Conservation (phyloP, 2,329 filamentous ascomycete species). For the Botrytis pseudocinerea region DNA sequence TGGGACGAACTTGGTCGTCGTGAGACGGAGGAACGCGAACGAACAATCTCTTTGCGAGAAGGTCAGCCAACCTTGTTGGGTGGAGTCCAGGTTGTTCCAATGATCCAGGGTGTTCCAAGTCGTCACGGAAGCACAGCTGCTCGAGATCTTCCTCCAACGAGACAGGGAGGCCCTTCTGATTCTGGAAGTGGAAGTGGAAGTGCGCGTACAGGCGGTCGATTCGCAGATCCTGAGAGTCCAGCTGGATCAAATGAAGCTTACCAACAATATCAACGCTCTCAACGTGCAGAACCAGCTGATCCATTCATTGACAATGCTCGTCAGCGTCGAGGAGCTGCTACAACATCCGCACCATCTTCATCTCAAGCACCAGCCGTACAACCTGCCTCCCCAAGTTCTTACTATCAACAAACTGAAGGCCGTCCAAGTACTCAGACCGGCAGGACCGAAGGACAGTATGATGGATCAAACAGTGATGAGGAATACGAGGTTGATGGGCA, state of each 20-base stretch:
- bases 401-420: slow-evolving; percentile 49
- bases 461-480: slow-evolving; percentile 62
- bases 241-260: slow-evolving; percentile 33
- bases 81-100: slow-evolving; percentile 92
- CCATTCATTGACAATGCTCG: slow-evolving; percentile 56
- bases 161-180: slow-evolving; percentile 47
- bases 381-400: slow-evolving; percentile 43
- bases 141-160: slow-evolving; percentile 46
- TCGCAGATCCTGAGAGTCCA: slow-evolving; percentile 27
- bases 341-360: slow-evolving; percentile 22
- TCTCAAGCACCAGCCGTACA: slow-evolving; percentile 48
- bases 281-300: slow-evolving; percentile 60
- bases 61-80: slow-evolving; percentile 88
- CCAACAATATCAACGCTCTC: slow-evolving; percentile 35
- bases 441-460: slow-evolving; percentile 42
- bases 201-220: slow-evolving; percentile 31
- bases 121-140: slow-evolving; percentile 50
- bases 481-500: slow-evolving; percentile 67
- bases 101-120: slow-evolving; percentile 70
- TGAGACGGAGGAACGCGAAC: slow-evolving; percentile 89
- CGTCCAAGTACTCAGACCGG: slow-evolving; percentile 27
- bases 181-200: slow-evolving; percentile 36
- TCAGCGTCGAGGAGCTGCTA: slow-evolving; percentile 34
- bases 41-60: slow-evolving; percentile 79
- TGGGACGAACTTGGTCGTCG: slow-evolving; percentile 96